A percentile compares a stretch with the other conserved stretches of the same genome.
phyloP scores from a whole-genome alignment of 2,329 filamentous ascomycete species.

The Ceratocystis cubensis region DNA sequence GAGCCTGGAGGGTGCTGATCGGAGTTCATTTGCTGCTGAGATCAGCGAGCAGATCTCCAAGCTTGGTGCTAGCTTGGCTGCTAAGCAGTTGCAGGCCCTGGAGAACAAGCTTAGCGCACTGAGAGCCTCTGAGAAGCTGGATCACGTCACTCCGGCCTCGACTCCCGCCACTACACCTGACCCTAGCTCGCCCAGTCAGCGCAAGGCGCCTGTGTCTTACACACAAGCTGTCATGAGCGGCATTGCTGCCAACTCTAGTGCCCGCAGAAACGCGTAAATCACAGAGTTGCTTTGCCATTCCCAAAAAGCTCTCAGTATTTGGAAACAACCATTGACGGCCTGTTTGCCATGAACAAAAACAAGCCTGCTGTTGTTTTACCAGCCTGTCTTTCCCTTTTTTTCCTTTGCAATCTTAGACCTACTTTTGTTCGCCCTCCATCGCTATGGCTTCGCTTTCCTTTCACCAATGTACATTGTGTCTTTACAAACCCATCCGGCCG shows the following conservation, averaged over 20 bases:
- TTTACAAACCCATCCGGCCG: neutral
- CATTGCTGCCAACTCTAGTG: conserved; percentile 2
- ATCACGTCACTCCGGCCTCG: conserved; percentile 37
- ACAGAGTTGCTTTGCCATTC: neutral
- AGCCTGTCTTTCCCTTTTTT: neutral
- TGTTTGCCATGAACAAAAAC: conserved; percentile 4
- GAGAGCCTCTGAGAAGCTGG: conserved; percentile 30
- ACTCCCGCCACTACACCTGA: conserved; percentile 57
- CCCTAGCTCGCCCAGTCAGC: conserved; percentile 34
- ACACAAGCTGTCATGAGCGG: conserved; percentile 7
- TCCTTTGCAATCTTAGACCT: neutral
- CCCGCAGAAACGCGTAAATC: conserved; percentile 11
- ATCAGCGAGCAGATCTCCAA: conserved; percentile 49
- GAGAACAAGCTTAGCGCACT: conserved; percentile 25
- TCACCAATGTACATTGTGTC: conserved; percentile 12
- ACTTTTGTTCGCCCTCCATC: too few relatives aligned
- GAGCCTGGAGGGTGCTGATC: conserved; percentile 47
- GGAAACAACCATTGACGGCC: neutral
- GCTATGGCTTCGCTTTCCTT: neutral
- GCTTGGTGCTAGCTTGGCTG: conserved; percentile 51
- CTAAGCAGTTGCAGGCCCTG: conserved; percentile 43
- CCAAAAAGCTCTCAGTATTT: too few relatives aligned
- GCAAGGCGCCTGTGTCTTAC: neutral
- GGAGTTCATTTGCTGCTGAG: conserved; percentile 46
- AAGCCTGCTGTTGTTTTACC: neutral